Conservation (phyloP, 345 rosid species). For the Lepidium aucheri region DNA sequence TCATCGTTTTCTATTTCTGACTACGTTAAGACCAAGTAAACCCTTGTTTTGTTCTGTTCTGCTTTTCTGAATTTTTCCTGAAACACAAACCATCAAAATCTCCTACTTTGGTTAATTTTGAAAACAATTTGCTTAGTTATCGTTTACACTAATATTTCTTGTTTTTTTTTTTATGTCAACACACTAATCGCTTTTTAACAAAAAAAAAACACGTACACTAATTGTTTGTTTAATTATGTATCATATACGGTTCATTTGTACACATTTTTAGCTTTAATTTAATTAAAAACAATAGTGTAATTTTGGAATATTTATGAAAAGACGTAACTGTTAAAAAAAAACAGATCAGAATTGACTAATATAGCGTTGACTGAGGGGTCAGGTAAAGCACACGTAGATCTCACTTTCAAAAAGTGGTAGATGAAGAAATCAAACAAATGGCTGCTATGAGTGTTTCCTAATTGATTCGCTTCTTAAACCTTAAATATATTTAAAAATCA, state of each 20-base stretch:
- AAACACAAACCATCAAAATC: too few species aligned
- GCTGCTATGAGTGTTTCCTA: constrained; percentile 12
- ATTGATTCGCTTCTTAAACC: background rate
- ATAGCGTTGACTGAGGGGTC: background rate
- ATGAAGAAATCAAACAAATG: constrained; percentile 14
- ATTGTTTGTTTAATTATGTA: background rate
- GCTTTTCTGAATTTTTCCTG: background rate
- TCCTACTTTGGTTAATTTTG: background rate
- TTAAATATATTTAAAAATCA: too few species aligned
- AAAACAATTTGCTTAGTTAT: background rate
- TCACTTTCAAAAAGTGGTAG: constrained; percentile 4
- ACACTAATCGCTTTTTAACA: background rate
- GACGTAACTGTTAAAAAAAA: too few species aligned
- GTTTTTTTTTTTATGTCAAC: background rate
- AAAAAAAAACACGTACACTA: background rate
- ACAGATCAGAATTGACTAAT: background rate
- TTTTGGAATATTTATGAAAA: too few species aligned
- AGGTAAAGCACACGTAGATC: background rate
- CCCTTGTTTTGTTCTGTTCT: background rate
- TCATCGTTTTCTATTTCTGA: background rate
- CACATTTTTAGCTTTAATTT: too few species aligned
- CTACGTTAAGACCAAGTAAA: background rate
- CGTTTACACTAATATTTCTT: background rate
- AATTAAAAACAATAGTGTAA: too few species aligned
- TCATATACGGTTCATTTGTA: background rate